phyloP scores from a whole-genome alignment of 495 filamentous ascomycete species.

The Penicillium malachiteum region DNA sequence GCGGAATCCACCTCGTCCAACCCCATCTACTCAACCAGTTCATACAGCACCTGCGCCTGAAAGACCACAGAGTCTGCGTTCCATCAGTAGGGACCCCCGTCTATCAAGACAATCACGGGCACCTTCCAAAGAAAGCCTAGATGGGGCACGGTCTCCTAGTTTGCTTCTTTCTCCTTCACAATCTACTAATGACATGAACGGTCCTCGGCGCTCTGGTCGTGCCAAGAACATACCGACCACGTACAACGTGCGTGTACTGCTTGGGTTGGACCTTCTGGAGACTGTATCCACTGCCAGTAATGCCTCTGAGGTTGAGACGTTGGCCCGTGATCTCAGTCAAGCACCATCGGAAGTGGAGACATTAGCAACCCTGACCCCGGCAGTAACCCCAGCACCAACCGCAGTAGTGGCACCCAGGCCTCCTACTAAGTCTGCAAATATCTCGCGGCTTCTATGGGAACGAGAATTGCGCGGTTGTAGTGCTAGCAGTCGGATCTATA shows the following conservation, averaged over 20 bases:
- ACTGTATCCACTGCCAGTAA: neutral
- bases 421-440: neutral
- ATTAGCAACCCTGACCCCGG: neutral
- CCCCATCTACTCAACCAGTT: too few relatives aligned
- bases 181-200: too few relatives aligned
- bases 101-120: too few relatives aligned
- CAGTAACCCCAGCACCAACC: neutral
- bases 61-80: too few relatives aligned
- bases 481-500: constrained; percentile 14
- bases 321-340: neutral
- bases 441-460: constrained; percentile 19
- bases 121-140: neutral
- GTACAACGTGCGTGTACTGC: constrained; percentile 13
- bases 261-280: constrained; percentile 2
- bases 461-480: constrained; percentile 26
- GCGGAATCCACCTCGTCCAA: too few relatives aligned
- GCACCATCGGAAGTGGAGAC: neutral
- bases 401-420: neutral
- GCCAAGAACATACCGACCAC: constrained; percentile 9
- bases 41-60: too few relatives aligned
- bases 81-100: too few relatives aligned
- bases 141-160: constrained; percentile 1
- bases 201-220: constrained; percentile 11
- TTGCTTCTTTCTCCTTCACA: neutral
- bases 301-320: neutral